Base-by-base conservation (phyloP, 352 stramenopile species). In the Nothophytophthora sp. region DNA sequence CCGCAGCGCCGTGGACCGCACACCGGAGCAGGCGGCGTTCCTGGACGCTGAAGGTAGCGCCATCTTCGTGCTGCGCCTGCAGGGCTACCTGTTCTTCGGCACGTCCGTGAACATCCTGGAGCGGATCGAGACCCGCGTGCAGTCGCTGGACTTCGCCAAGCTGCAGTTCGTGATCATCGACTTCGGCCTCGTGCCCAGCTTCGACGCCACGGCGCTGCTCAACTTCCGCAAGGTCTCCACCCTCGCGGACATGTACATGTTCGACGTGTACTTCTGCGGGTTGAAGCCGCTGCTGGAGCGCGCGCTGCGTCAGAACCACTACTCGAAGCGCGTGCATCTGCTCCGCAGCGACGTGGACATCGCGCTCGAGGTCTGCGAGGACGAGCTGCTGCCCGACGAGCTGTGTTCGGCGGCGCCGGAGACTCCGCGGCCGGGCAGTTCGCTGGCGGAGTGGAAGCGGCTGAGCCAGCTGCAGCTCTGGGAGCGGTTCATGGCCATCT, bases 51-150 rank as follows among this genome's bases (percentile, higher is more conserved):
- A 88, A 36, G 79, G 80, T 15, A 73, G 64, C 13, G 55, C 81
- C 19, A 85, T 89, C 20, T 93, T 89, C 33, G 68, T 90, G 18
- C 45, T 93, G 40, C 80, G 80, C 34, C 44, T 93, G 1, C 80
- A 93, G 58, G 83, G 83, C 7, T 90, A 91, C 27, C 55, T 93
- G 4, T 93, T 89, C 63, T 93, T 93, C 47, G 83, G 80, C 6
- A 93, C 81, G 7, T 90, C 80, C 7, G 82, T 91, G 6, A 87
- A 87, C 20, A 82, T 93, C 28, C 40, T 91, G 3, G 75, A 89
- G 43, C 72, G 80, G 8, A 90, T 93, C 25, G 76, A 89, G 40
- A 89, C 78, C 18, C 73, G 80, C 5, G 70, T 89, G 46, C 76
- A 77, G 25, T 79, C 60, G 5, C 53, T 86, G 22, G 68, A 86